phyloP scores from a whole-genome alignment of 371 early-diverging fungal species.

The Mortierella sp. region DNA sequence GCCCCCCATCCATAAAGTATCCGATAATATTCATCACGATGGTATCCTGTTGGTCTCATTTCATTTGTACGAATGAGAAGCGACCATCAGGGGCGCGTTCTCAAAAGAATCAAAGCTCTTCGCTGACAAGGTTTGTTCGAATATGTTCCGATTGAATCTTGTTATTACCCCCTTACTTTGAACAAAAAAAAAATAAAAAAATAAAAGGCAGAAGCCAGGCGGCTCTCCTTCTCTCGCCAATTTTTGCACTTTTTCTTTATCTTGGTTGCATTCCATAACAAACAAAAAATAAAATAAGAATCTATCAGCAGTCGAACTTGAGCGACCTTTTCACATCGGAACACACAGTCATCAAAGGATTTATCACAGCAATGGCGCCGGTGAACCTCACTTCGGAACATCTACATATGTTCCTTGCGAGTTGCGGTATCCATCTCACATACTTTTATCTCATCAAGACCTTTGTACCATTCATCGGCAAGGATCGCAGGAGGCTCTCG shows the following conservation, averaged over 20 bases:
- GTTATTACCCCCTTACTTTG: not conserved
- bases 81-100: not conserved
- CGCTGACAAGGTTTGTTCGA: not conserved
- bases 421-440: slow-evolving; percentile 27
- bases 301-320: not conserved
- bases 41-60: not conserved
- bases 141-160: not conserved
- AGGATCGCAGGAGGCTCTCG: slow-evolving; percentile 34
- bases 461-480: slow-evolving; percentile 32
- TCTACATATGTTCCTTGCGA: slow-evolving; percentile 10
- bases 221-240: not conserved
- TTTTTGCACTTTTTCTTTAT: not conserved
- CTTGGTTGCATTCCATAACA: not conserved
- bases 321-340: not conserved
- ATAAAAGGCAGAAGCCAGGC: not conserved
- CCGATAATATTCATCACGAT: not conserved
- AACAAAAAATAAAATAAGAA: not conserved
- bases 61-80: slow-evolving; percentile 4
- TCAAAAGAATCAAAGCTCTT: not conserved
- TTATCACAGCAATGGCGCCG: not conserved
- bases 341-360: not conserved
- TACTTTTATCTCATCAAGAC: slow-evolving; percentile 36
- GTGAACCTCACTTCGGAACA: slow-evolving; percentile 8
- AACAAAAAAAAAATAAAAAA: not conserved
- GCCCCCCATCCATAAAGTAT: not conserved